These are phyloP conservation scores for Ustilago nuda DNA, from an alignment of 1,284 basidiomycete species.

Conservation along the genomic window DNA sequence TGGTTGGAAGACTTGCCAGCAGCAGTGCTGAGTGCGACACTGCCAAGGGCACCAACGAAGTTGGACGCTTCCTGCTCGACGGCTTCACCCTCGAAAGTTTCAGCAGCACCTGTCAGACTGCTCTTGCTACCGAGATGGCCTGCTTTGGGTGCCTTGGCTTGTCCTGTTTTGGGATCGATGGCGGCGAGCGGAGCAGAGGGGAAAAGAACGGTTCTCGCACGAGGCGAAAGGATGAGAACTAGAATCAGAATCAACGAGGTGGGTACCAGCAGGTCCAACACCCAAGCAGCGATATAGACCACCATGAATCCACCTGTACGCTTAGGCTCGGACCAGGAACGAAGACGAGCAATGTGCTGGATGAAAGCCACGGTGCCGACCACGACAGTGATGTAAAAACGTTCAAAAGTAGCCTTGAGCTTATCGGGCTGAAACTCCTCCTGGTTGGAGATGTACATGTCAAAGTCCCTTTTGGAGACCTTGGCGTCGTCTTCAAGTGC, in stretches of 20 bases:
- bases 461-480: slow-evolving; percentile 64
- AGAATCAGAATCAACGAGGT: slow-evolving; percentile 68
- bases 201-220: slow-evolving; percentile 72
- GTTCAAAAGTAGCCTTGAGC: slow-evolving; percentile 73
- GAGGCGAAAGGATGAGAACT: slow-evolving; percentile 72
- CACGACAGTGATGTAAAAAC: slow-evolving; percentile 73
- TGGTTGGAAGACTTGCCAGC: slow-evolving; percentile 68
- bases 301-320: slow-evolving; percentile 71
- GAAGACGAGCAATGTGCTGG: slow-evolving; percentile 73
- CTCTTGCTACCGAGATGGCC: slow-evolving; percentile 61
- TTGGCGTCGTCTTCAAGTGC: slow-evolving; percentile 55
- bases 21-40: slow-evolving; percentile 70
- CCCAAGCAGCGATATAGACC: slow-evolving; percentile 47
- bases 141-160: slow-evolving; percentile 62
- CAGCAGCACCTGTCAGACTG: slow-evolving; percentile 61
- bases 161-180: slow-evolving; percentile 65
- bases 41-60: slow-evolving; percentile 70
- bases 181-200: slow-evolving; percentile 72
- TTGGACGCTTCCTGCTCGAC: slow-evolving; percentile 72
- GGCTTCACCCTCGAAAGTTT: slow-evolving; percentile 71
- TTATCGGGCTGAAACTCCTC: slow-evolving; percentile 73
- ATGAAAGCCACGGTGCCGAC: slow-evolving; percentile 71
- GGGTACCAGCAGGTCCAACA: slow-evolving; percentile 41
- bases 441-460: slow-evolving; percentile 71
- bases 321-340: slow-evolving; percentile 73